Evolutionary conservation across 495 filamentous ascomycete species (phyloP), one percentile per base, ranked within the genome.

Genomic region (Trichoderma parareesei): DNA sequence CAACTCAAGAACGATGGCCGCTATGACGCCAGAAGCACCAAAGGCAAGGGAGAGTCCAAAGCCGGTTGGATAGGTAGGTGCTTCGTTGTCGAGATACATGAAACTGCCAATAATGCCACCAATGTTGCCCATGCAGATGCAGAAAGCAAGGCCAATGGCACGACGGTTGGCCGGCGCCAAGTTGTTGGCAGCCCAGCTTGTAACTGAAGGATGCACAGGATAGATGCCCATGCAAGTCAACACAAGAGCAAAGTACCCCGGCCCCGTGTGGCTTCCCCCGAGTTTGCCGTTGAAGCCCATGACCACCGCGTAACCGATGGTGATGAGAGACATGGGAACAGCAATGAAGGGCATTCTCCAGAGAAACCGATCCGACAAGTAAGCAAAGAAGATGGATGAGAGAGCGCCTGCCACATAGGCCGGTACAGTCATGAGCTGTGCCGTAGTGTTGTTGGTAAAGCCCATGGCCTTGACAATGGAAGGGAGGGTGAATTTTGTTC

Each of bases 381-480:
- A 60, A 4, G 73, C 69, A 61, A 75, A 75, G 37, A 70, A 64
- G 40, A 78, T 65, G 8, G 63, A 65, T 6, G 63, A 65, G n/a
- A 88, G 68, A 16, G 85, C 85, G 0, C 89, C 90, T 0, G 78
- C 84, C 4, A 84, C 87, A 69, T 93, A 92, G 0, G 88, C 88
- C 0, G 90, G 89, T 0, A 91, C 89, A 18, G 82, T 84, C 33
- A 92, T 78, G 1, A 92, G 78, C 64, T 93, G 88, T 0, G 89
- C 88, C 3, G 71, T 79, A 7, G 85, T 90, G 33, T 57, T 57
- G 3, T 77, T 71, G 14, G 74, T 78, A 69, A 87, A 91, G 8
- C 89, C 89, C 13, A 86, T 74, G 66, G 86, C 79, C 16, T 68
- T 75, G 67, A 92, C 86, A 67, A 91, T 91, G 6, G 84, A 85